Percentiles rank a stretch among this genome's conserved stretches.
These are phyloP conservation scores for Knoxdaviesia proteae DNA, from an alignment of 2,329 filamentous ascomycete genomes.

Conservation along the genomic window DNA sequence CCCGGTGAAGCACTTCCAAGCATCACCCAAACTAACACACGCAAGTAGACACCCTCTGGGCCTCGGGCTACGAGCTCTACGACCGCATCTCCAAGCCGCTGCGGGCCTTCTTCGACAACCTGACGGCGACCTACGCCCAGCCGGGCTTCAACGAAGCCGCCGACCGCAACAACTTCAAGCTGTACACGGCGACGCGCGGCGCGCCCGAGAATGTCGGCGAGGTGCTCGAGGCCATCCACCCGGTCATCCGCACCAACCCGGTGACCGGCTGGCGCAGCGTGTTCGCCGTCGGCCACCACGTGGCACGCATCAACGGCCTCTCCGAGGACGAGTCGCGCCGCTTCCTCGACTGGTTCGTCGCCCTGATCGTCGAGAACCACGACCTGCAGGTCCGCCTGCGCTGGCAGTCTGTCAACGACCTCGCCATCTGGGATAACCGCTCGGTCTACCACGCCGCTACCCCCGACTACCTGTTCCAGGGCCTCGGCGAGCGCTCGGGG, in stretches of 20 bases:
- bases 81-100: constrained; percentile 37
- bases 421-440: constrained; percentile 37
- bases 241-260: constrained; percentile 34
- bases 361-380: constrained; percentile 31
- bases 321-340: constrained; percentile 23
- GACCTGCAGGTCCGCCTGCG: constrained; percentile 28
- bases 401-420: constrained; percentile 19
- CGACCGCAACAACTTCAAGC: constrained; percentile 18
- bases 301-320: constrained; percentile 27
- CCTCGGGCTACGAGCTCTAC: constrained; percentile 45
- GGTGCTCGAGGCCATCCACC: constrained; percentile 27
- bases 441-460: constrained; percentile 34
- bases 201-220: constrained; percentile 28
- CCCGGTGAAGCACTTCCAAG: too few relatives aligned
- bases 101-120: constrained; percentile 33
- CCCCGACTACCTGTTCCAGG: constrained; percentile 24
- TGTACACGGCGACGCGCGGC: constrained; percentile 25
- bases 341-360: constrained; percentile 29
- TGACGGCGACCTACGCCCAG: constrained; percentile 33
- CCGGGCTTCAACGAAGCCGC: constrained; percentile 28
- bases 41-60: constrained; percentile 37
- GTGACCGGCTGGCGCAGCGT: constrained; percentile 36
- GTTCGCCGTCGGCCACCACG: constrained; percentile 29
- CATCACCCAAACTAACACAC: neutral
- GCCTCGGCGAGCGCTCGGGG: constrained; percentile 24